Base-by-base conservation (phyloP, 2,329 filamentous ascomycete genomes). In the Trichoderma arundinaceum region DNA sequence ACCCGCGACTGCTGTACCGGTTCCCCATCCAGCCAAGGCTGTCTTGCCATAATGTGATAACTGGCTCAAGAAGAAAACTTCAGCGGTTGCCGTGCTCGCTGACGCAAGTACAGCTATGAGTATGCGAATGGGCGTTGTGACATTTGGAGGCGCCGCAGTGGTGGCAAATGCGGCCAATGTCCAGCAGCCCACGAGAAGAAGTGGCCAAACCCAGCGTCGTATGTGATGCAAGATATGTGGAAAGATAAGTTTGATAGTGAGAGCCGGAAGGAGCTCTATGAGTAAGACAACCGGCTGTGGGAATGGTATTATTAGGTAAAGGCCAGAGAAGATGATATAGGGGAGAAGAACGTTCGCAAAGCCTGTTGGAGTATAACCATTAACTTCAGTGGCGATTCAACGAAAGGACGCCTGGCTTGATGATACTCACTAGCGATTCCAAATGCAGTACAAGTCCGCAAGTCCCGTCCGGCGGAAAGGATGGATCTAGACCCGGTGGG, bases 1-100 rank as follows among this genome's bases (percentile, higher is more conserved):
- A 9, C 70, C 67, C 0, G 74, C 77, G 0, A 71, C 69, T 12
- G 76, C 77, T 5, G 73, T 72, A 1, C 76, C 77, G 1, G 76
- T 67, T 48, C 75, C 77, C 77, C 77, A 79, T 35, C 77, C 77
- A 1, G 71, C 71, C 17, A 79, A 35, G 67, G 72, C 75, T n/a
- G 68, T 61, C 51, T 69, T 69, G 17, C 75, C 74, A 43, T 77
- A 74, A 10, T 72, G 70, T 0, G 73, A 71, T 12, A 74, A 58
- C 71, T 72, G 71, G 13, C 73, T 73, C n/a, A 78, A 52, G 57
- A 74, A 75, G 1, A 72, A 74, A 1, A 78, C 66, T 15, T 79
- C 76, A 58, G 71, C 75, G 5, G 71, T 71, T 3, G 76, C 73
- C 2, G 77, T 67, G 0, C 70, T 68, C 0, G 68, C 67, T 2